phyloP scores from a whole-genome alignment of 257 asterid species.

The Coffea eugenioides region DNA sequence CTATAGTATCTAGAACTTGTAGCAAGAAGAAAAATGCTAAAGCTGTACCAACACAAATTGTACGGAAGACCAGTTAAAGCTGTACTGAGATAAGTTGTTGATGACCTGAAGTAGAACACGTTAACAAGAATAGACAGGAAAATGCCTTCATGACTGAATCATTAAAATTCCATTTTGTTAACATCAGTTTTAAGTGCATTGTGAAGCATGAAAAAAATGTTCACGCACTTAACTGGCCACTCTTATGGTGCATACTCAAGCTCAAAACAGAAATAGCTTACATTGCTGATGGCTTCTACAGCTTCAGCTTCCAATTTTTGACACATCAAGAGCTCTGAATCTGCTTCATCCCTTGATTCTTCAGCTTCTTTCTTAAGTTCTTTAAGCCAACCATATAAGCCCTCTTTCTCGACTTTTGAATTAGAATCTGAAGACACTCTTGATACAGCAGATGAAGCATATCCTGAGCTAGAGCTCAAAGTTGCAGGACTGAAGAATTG shows the following conservation, averaged over 20 bases:
- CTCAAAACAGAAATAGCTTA: slow-evolving; percentile 7
- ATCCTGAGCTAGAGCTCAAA: slow-evolving; percentile 28
- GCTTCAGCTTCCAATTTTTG: slow-evolving; percentile 54
- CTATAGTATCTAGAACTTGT: not conserved
- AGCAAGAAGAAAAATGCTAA: not conserved
- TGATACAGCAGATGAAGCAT: slow-evolving; percentile 31
- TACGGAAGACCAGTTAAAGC: not conserved
- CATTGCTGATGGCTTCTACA: slow-evolving; percentile 49
- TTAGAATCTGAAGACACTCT: slow-evolving; percentile 28
- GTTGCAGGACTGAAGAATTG: slow-evolving; percentile 28
- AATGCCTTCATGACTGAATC: not conserved
- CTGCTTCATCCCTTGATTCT: slow-evolving; percentile 43
- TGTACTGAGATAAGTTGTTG: not conserved
- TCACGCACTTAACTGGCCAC: not conserved
- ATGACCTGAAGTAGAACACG: not conserved
- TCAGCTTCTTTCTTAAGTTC: slow-evolving; percentile 41
- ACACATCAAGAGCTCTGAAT: slow-evolving; percentile 36
- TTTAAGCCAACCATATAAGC: slow-evolving; percentile 34
- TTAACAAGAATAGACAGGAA: not conserved
- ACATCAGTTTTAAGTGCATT: not conserved
- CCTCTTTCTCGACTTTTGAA: slow-evolving; percentile 37
- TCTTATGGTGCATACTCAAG: not conserved
- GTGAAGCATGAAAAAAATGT: not conserved
- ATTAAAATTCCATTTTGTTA: too few relatives aligned
- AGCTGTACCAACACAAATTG: too few relatives aligned